phyloP scores from a whole-genome alignment of 768 basidiomycete genomes.

The Peribolospora baueri region DNA sequence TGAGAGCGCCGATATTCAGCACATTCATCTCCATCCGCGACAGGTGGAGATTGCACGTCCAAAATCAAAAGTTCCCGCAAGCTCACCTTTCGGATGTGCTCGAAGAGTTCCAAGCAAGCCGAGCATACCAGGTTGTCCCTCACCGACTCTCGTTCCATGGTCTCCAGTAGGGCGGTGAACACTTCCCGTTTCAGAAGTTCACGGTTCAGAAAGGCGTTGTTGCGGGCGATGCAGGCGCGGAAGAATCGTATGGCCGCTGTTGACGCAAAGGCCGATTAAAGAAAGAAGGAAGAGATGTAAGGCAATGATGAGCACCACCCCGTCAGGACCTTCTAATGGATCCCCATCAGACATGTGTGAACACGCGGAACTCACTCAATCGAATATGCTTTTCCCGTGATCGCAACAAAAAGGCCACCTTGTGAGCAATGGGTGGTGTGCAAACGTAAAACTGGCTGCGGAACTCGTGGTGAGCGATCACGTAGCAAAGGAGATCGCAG shows the following conservation, averaged over 20 bases:
- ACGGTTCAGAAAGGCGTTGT: constrained; percentile 34
- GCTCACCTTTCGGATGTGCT: constrained; percentile 59
- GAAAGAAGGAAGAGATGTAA: neutral
- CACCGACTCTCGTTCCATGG: constrained; percentile 49
- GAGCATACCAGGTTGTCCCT: constrained; percentile 82
- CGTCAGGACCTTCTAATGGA: neutral
- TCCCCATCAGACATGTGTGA: neutral
- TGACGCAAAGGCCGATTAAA: constrained; percentile 7
- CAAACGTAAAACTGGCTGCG: constrained; percentile 76
- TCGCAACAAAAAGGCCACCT: constrained; percentile 51
- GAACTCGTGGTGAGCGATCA: constrained; percentile 68
- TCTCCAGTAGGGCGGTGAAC: constrained; percentile 53
- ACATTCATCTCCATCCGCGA: neutral
- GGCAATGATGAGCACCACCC: neutral
- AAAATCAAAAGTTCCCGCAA: too few species aligned
- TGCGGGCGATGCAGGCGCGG: constrained; percentile 54
- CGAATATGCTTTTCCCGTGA: constrained; percentile 76
- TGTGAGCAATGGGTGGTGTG: constrained; percentile 46
- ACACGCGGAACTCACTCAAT: constrained; percentile 36
- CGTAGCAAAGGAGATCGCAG: constrained; percentile 73
- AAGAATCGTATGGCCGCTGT: constrained; percentile 80
- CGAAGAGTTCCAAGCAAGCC: constrained; percentile 88
- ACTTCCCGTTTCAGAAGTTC: constrained; percentile 68
- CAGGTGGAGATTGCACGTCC: constrained; percentile 1
- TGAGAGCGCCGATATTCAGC: neutral